These are phyloP conservation scores for Xerocomus potaroensis DNA, from an alignment of 768 basidiomycete genomes.

Conservation along the genomic window DNA sequence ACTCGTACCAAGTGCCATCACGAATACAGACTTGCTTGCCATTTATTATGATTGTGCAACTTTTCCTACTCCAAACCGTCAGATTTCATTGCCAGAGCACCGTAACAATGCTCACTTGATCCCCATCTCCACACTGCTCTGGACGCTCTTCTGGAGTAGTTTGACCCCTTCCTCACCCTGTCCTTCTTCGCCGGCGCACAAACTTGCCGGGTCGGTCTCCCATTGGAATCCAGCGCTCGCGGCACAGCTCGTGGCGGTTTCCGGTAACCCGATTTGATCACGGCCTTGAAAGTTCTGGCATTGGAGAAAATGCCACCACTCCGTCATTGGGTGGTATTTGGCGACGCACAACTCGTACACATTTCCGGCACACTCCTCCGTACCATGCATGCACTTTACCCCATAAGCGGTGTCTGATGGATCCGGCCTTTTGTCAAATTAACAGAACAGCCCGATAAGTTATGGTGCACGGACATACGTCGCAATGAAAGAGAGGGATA, in stretches of 20 bases:
- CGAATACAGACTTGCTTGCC: constrained; percentile 65
- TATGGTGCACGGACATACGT: constrained; percentile 43
- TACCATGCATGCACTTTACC: constrained; percentile 78
- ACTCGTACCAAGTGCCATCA: constrained; percentile 75
- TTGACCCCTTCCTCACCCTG: constrained; percentile 56
- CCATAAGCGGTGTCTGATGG: constrained; percentile 67
- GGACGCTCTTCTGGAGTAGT: constrained; percentile 61
- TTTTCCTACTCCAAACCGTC: constrained; percentile 48
- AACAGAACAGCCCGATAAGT: constrained; percentile 7
- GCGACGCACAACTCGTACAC: constrained; percentile 82
- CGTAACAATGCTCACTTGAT: constrained; percentile 49
- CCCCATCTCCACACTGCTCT: constrained; percentile 38
- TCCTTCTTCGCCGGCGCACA: constrained; percentile 60
- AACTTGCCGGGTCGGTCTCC: constrained; percentile 51
- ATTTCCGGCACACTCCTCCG: constrained; percentile 81
- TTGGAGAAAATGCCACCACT: constrained; percentile 81
- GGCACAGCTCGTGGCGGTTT: constrained; percentile 65
- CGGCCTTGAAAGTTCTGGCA: constrained; percentile 71
- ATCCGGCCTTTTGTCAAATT: constrained; percentile 46
- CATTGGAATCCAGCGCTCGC: constrained; percentile 62
- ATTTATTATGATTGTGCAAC: constrained; percentile 83
- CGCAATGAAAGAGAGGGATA: constrained; percentile 71
- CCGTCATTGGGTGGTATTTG: constrained; percentile 48
- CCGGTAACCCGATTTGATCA: constrained; percentile 59
- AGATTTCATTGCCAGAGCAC: constrained; percentile 5